phyloP scores from a whole-genome alignment of 176 grass and related monocot genomes.

The Triticum aestivum region IWGSC_CS_RefSeq_v2.1 NC_057799.1:191040000-191040499 shows the following conservation, averaged over 20 bases:
- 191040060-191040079: conserved; percentile 89
- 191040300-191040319: conserved; percentile 17
- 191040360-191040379: conserved; percentile 3
- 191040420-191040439: conserved; percentile 30
- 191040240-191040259: conserved; percentile 90
- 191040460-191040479: conserved; percentile 22
- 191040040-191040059: conserved; percentile 85
- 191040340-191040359: conserved; percentile 26
- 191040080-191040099: conserved; percentile 74
- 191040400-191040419: conserved; percentile 51
- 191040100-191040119: conserved; percentile 43
- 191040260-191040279: conserved; percentile 77
- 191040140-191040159: conserved; percentile 54
- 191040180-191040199: conserved; percentile 88
- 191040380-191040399: no score
- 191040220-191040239: conserved; percentile 89
- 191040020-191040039: conserved; percentile 94
- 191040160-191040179: conserved; percentile 59
- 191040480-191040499: conserved; percentile 64
- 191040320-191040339: conserved; percentile 40
- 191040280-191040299: conserved; percentile 44
- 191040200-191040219: conserved; percentile 95
- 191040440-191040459: conserved; percentile 27
- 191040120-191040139: conserved; percentile 62
- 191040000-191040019: conserved; percentile 75